Conservation (phyloP, 192 early-diverging fungal species). For the Coemansia sp. region DNA sequence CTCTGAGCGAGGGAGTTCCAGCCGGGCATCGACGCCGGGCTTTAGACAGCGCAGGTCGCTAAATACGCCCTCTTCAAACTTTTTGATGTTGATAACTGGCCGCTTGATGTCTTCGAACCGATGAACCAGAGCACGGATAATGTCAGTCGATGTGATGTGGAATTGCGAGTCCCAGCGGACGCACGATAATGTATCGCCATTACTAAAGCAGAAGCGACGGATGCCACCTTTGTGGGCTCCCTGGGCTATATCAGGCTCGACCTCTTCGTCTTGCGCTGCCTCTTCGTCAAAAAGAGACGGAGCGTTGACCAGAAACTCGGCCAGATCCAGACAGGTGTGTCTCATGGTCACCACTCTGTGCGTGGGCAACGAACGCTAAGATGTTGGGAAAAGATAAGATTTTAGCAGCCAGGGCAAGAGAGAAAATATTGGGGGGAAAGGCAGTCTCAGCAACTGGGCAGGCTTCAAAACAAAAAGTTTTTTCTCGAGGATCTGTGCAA, state of each 20-base stretch:
- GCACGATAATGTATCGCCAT: conserved; percentile 88
- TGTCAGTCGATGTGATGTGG: conserved; percentile 96
- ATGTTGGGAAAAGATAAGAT: background rate
- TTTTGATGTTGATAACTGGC: conserved; percentile 84
- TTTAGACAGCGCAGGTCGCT: conserved; percentile 93
- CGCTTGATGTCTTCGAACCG: conserved; percentile 89
- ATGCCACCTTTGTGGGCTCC: conserved; percentile 41
- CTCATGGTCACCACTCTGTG: conserved; percentile 33
- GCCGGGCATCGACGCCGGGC: conserved; percentile 86
- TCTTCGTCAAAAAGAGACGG: conserved; percentile 53
- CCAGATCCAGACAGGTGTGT: conserved; percentile 34
- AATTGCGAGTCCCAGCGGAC: conserved; percentile 90
- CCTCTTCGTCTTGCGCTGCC: conserved; percentile 39
- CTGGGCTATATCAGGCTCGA: conserved; percentile 42
- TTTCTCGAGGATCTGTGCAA: conserved; percentile 4
- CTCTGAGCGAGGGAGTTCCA: conserved; percentile 91
- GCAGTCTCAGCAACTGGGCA: background rate
- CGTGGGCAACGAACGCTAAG: conserved; percentile 31
- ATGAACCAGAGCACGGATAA: conserved; percentile 84
- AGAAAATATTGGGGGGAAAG: conserved; percentile 1
- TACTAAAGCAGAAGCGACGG: conserved; percentile 60
- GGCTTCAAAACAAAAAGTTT: background rate
- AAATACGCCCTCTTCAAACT: conserved; percentile 99
- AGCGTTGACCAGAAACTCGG: conserved; percentile 50
- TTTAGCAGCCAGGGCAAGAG: background rate